Evolutionary conservation across 129 eudicot genomes (phyloP).

Genomic region (sunflower (Helianthus annuus)): HanXRQr2.0-SUNRISE NC_035448.2:146656117-146656616

Average conservation of each 20-base stretch:
- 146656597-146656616: conserved; percentile 50
- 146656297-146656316: no score
- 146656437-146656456: conserved; percentile 82
- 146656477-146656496: conserved; percentile 52
- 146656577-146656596: conserved; percentile 45
- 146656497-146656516: conserved; percentile 58
- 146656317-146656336: no score
- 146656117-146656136: conserved; percentile 10
- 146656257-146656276: no score
- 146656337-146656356: no score
- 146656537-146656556: conserved; percentile 49
- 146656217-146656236: no score
- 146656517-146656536: conserved; percentile 62
- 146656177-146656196: no score
- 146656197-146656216: no score
- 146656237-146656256: no score
- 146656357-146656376: no score
- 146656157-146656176: no score
- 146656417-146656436: conserved; percentile 56
- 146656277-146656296: no score
- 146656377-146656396: no score
- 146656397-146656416: background rate
- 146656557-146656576: conserved; percentile 44
- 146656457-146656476: conserved; percentile 82
- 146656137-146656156: background rate